These are phyloP conservation scores for Talaromyces amestolkiae DNA, from an alignment of 2,329 filamentous ascomycete species.

Conservation along the genomic window DNA sequence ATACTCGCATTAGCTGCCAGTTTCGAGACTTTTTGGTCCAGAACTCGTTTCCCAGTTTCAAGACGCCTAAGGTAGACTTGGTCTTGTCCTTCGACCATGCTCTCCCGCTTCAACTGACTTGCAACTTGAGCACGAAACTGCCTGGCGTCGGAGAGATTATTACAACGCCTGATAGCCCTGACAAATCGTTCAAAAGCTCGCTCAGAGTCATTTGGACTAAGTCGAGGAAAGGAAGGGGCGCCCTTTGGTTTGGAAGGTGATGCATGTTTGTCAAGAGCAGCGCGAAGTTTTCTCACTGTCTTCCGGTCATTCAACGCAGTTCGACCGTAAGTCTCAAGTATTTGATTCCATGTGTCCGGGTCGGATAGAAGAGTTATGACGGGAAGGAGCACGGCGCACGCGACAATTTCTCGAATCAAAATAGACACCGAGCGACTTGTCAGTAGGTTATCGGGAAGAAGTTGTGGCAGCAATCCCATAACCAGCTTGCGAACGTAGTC, in stretches of 20 bases:
- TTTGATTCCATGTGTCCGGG: slow-evolving; percentile 95
- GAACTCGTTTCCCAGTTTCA: slow-evolving; percentile 82
- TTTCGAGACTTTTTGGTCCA: slow-evolving; percentile 85
- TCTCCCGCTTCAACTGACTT: slow-evolving; percentile 85
- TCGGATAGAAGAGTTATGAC: slow-evolving; percentile 78
- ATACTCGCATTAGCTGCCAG: slow-evolving; percentile 66
- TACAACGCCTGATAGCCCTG: slow-evolving; percentile 79
- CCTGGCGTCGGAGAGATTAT: slow-evolving; percentile 87
- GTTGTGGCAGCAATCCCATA: slow-evolving; percentile 66
- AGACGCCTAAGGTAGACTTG: slow-evolving; percentile 81
- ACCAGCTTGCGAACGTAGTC: slow-evolving; percentile 79
- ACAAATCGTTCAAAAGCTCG: slow-evolving; percentile 94
- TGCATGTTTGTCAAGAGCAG: slow-evolving; percentile 89
- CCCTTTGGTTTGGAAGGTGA: slow-evolving; percentile 70
- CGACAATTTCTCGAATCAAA: slow-evolving; percentile 83
- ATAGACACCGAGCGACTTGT: slow-evolving; percentile 77
- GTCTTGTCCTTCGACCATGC: slow-evolving; percentile 73
- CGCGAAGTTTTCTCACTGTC: slow-evolving; percentile 85
- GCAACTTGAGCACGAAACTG: slow-evolving; percentile 88
- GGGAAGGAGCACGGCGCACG: slow-evolving; percentile 84
- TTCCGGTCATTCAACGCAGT: slow-evolving; percentile 92
- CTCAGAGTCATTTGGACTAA: slow-evolving; percentile 81
- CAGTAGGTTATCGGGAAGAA: slow-evolving; percentile 71
- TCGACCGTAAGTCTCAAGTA: slow-evolving; percentile 84
- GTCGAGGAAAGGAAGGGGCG: slow-evolving; percentile 69